Evolutionary conservation across 768 basidiomycete species (phyloP).

Genomic region (Hygrocybe punicea): DNA sequence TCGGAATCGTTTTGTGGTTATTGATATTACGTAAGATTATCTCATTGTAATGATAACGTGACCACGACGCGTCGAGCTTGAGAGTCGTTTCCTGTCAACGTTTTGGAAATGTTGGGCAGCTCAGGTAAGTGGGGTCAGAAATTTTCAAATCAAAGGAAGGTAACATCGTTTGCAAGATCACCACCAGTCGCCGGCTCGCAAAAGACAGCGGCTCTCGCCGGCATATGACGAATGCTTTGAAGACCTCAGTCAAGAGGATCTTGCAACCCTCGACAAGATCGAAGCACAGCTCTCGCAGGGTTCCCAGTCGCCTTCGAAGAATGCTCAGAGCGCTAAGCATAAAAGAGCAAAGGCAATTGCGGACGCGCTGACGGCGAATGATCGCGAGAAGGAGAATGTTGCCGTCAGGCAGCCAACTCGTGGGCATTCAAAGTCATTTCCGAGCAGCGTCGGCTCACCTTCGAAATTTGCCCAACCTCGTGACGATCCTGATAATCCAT

Average conservation of each 20-base stretch:
- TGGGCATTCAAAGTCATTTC: background rate
- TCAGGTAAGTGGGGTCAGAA: slow-evolving; percentile 14
- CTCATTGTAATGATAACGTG: too few relatives aligned
- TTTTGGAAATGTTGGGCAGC: too few relatives aligned
- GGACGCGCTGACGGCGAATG: slow-evolving; percentile 12
- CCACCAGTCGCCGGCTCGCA: slow-evolving; percentile 35
- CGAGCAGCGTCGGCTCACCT: too few relatives aligned
- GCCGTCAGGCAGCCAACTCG: background rate
- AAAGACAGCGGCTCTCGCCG: slow-evolving; percentile 62
- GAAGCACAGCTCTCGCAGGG: slow-evolving; percentile 46
- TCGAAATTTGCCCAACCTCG: slow-evolving; percentile 10
- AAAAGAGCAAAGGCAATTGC: slow-evolving; percentile 2
- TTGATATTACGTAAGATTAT: slow-evolving; percentile 58
- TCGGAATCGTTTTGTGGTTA: too few relatives aligned
- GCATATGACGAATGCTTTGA: slow-evolving; percentile 54
- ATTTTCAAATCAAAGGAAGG: slow-evolving; percentile 8
- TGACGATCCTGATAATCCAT: slow-evolving; percentile 46
- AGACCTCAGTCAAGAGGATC: slow-evolving; percentile 53
- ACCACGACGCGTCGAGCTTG: too few relatives aligned
- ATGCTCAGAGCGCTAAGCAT: background rate
- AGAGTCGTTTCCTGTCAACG: slow-evolving; percentile 53
- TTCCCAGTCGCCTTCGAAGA: slow-evolving; percentile 5
- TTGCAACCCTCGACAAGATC: slow-evolving; percentile 52
- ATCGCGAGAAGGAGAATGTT: background rate
- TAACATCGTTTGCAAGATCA: slow-evolving; percentile 13